Conservation (phyloP, 495 filamentous ascomycete genomes). For the Xylaria nigripes region DNA sequence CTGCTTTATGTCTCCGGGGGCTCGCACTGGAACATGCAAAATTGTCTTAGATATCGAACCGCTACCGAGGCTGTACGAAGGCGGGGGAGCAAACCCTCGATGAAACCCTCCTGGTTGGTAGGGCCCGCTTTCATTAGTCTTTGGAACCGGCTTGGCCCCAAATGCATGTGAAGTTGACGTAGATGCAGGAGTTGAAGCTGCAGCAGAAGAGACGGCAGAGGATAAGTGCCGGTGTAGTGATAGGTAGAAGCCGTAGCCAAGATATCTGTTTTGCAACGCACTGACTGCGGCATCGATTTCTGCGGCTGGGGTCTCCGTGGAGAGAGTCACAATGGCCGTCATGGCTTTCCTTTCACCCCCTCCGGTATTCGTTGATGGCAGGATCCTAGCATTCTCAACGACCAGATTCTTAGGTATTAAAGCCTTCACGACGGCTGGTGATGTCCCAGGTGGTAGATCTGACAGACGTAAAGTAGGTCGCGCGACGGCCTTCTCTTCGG, state of each 20-base stretch:
- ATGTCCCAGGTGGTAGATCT: slow-evolving; percentile 54
- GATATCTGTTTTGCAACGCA: slow-evolving; percentile 71
- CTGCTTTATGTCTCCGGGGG: slow-evolving; percentile 70
- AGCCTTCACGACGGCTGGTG: slow-evolving; percentile 63
- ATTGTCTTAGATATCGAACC: slow-evolving; percentile 40
- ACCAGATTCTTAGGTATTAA: slow-evolving; percentile 59
- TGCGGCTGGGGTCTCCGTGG: slow-evolving; percentile 72
- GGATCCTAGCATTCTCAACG: slow-evolving; percentile 70
- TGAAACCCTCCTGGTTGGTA: slow-evolving; percentile 52
- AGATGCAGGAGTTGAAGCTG: slow-evolving; percentile 45
- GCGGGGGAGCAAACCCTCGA: slow-evolving; percentile 74
- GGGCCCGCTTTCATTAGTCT: slow-evolving; percentile 42
- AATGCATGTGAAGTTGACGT: slow-evolving; percentile 61
- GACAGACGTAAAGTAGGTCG: slow-evolving; percentile 80
- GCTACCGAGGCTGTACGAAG: slow-evolving; percentile 48
- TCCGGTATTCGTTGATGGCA: slow-evolving; percentile 37
- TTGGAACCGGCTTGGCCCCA: slow-evolving; percentile 65
- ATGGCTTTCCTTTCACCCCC: slow-evolving; percentile 66
- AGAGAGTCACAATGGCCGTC: slow-evolving; percentile 76
- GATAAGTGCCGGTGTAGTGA: slow-evolving; percentile 75
- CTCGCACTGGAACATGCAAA: slow-evolving; percentile 63
- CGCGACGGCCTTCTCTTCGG: slow-evolving; percentile 64
- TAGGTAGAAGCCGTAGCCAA: slow-evolving; percentile 81
- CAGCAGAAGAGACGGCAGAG: slow-evolving; percentile 59
- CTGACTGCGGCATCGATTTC: slow-evolving; percentile 80